phyloP scores from a whole-genome alignment of 805 yeast species.

The Pichia heedii region DNA sequence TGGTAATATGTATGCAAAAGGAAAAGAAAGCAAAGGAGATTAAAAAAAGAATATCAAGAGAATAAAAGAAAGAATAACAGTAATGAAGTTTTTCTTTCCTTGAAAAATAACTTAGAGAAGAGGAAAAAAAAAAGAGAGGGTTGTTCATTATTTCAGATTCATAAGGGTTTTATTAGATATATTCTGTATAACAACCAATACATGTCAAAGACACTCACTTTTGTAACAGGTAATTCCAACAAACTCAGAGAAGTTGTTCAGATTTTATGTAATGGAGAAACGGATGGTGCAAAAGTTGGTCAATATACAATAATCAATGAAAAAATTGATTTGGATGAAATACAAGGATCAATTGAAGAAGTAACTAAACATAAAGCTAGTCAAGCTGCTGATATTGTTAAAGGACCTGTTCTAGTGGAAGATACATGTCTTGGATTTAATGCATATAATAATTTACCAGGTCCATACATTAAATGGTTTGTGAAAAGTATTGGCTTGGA shows the following conservation, averaged over 20 bases:
- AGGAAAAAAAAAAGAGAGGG: not conserved
- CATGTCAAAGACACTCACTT: constrained; percentile 15
- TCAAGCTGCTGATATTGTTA: constrained; percentile 52
- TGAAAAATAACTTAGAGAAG: not conserved
- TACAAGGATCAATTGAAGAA: constrained; percentile 80
- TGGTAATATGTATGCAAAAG: constrained; percentile 22
- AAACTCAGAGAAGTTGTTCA: constrained; percentile 79
- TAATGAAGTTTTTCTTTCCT: no score
- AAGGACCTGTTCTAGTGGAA: constrained; percentile 86
- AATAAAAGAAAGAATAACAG: not conserved
- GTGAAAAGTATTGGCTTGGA: constrained; percentile 63
- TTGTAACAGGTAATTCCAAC: constrained; percentile 72
- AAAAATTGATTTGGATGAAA: constrained; percentile 75
- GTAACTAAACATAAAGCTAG: constrained; percentile 75
- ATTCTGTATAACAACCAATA: constrained; percentile 10
- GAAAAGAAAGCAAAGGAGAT: constrained; percentile 2
- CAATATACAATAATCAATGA: constrained; percentile 46
- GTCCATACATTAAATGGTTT: constrained; percentile 90
- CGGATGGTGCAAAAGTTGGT: constrained; percentile 34
- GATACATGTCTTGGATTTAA: constrained; percentile 86
- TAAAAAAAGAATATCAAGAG: not conserved
- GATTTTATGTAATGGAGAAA: constrained; percentile 42
- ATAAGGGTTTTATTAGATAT: constrained; percentile 5
- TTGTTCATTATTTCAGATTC: not conserved
- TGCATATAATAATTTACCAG: constrained; percentile 78